A percentile compares a stretch with the other conserved stretches of the same genome.
Conservation (phyloP, 2,329 filamentous ascomycete genomes). For the Xylariaceae sp. region DNA sequence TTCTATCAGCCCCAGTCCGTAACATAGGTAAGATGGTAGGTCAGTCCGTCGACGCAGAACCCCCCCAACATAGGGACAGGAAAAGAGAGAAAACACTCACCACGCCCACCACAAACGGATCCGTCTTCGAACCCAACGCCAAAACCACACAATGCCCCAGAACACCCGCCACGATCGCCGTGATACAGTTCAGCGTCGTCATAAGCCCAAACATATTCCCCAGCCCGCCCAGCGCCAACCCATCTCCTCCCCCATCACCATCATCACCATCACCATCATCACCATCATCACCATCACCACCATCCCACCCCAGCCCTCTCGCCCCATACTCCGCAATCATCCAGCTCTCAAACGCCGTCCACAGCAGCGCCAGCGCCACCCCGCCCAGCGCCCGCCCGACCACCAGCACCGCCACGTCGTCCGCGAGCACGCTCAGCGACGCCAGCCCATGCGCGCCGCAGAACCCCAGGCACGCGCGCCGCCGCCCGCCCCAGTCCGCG, state of each 20-base stretch:
- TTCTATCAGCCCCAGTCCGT: not conserved
- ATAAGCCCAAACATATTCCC: constrained; percentile 45
- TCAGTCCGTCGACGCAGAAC: no score
- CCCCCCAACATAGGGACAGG: no score
- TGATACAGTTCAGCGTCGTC: constrained; percentile 47
- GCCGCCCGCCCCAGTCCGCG: constrained; percentile 47
- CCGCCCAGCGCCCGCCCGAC: constrained; percentile 51
- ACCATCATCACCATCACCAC: no score
- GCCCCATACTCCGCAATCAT: constrained; percentile 53
- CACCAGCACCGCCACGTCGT: constrained; percentile 39
- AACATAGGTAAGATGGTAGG: constrained; percentile 2
- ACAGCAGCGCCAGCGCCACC: constrained; percentile 51
- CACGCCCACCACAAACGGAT: constrained; percentile 44
- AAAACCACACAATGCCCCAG: constrained; percentile 45
- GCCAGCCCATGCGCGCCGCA: constrained; percentile 48
- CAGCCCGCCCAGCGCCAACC: constrained; percentile 19
- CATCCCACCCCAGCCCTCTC: constrained; percentile 34
- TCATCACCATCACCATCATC: constrained; percentile 5
- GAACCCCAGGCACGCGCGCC: constrained; percentile 49
- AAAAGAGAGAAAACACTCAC: constrained; percentile 14
- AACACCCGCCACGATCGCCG: constrained; percentile 47
- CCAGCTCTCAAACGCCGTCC: constrained; percentile 58
- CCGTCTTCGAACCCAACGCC: constrained; percentile 40
- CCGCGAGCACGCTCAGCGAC: constrained; percentile 42
- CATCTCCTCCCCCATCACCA: no score